phyloP scores from a whole-genome alignment of 768 basidiomycete genomes.

The Trametes coccinea region DNA sequence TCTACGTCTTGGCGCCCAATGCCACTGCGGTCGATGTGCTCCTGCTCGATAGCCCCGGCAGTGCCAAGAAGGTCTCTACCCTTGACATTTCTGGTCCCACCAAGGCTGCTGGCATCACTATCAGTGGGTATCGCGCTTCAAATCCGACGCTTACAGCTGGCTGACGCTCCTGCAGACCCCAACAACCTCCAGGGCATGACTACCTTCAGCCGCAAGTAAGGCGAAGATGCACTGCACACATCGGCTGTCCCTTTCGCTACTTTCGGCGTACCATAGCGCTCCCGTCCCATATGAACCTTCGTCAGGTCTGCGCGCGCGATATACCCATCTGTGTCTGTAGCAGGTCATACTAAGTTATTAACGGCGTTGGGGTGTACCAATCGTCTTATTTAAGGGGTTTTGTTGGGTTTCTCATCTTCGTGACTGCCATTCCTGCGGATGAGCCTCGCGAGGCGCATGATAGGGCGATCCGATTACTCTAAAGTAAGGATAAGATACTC shows the following conservation, averaged over 20 bases:
- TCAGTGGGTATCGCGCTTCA: conserved; percentile 35
- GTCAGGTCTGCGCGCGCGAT: conserved; percentile 1
- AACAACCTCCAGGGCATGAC: conserved; percentile 42
- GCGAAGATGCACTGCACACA: too few relatives aligned
- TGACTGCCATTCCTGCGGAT: too few relatives aligned
- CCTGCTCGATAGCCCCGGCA: conserved; percentile 40
- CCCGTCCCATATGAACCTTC: not conserved
- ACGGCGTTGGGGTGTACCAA: conserved; percentile 3
- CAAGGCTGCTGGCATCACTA: conserved; percentile 34
- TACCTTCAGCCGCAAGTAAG: conserved; percentile 27
- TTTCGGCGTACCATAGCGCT: not conserved
- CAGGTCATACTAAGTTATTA: not conserved
- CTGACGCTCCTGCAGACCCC: conserved; percentile 24
- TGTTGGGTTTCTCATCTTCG: too few relatives aligned
- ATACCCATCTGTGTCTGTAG: conserved; percentile 5
- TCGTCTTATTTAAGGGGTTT: not conserved
- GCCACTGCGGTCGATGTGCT: conserved; percentile 42
- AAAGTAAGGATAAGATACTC: conserved; percentile 16
- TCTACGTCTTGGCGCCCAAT: conserved; percentile 42
- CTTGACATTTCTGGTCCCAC: conserved; percentile 37
- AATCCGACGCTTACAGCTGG: not conserved
- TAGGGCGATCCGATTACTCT: conserved; percentile 9
- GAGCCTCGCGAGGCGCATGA: conserved; percentile 1
- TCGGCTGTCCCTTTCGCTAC: not conserved
- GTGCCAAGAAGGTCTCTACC: conserved; percentile 34